Conservation (phyloP, 768 basidiomycete genomes). For the Tylopilus plumbeoviolaceoides region DNA sequence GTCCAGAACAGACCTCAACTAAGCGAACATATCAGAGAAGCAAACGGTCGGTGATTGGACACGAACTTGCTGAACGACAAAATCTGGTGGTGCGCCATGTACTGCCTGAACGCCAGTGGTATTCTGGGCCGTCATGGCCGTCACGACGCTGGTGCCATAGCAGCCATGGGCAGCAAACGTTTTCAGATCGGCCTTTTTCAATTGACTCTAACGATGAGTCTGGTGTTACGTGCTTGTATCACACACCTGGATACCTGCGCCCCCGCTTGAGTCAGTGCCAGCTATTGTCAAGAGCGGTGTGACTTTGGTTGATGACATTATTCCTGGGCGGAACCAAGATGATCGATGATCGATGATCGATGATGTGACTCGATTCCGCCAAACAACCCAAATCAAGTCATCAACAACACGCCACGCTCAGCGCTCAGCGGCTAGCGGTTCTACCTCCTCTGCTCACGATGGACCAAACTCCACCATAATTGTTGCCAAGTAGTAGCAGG, state of each 20-base stretch:
- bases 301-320: conserved; percentile 2
- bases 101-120: conserved; percentile 79
- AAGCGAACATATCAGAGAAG: neutral
- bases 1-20: conserved; percentile 68
- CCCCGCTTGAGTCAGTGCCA: conserved; percentile 79
- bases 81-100: conserved; percentile 60
- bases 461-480: too few species aligned
- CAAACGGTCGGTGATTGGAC: neutral
- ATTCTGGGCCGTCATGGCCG: conserved; percentile 88
- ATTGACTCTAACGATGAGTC: neutral
- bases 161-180: conserved; percentile 75
- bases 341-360: too few species aligned
- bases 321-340: neutral
- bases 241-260: conserved; percentile 82
- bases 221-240: neutral
- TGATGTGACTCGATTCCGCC: too few species aligned
- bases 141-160: conserved; percentile 79
- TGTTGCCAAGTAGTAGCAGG: too few species aligned
- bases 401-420: too few species aligned
- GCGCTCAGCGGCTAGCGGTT: too few species aligned
- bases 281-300: conserved; percentile 65
- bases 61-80: conserved; percentile 71
- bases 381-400: too few species aligned
- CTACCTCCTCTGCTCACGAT: too few species aligned
- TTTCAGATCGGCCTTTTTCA: conserved; percentile 76